These are phyloP conservation scores for Viola odorata DNA, from an alignment of 345 rosid species.

Conservation along the genomic window DNA sequence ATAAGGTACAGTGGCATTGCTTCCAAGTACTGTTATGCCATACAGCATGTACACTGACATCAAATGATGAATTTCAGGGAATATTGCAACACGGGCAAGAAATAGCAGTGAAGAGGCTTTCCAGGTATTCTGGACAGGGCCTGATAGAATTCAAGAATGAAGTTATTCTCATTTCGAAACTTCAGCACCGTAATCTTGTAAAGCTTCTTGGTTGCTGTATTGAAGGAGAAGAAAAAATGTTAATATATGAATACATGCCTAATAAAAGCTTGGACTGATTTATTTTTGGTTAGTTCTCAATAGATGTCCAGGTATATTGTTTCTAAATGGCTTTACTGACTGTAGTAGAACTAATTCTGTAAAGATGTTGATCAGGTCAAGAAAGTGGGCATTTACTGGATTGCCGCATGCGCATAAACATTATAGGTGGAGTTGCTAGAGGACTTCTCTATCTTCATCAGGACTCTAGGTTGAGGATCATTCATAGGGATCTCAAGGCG, in stretches of 20 bases:
- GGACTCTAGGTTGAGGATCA: conserved; percentile 21
- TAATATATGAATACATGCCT: conserved; percentile 28
- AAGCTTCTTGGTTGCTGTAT: conserved; percentile 34
- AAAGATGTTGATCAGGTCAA: not conserved
- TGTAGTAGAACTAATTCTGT: not conserved
- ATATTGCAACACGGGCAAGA: conserved; percentile 32
- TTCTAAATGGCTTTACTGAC: not conserved
- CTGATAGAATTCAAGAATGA: conserved; percentile 42
- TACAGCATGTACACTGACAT: not conserved
- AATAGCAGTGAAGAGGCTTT: conserved; percentile 50
- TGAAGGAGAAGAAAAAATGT: conserved; percentile 23
- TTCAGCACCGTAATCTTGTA: conserved; percentile 48
- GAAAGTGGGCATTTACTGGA: not conserved
- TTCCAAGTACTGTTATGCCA: not conserved
- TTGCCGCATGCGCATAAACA: conserved; percentile 11
- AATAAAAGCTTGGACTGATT: conserved; percentile 34
- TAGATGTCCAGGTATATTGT: not conserved
- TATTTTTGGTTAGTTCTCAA: conserved; percentile 25
- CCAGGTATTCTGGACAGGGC: conserved; percentile 41
- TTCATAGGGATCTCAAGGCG: conserved; percentile 22
- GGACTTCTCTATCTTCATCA: conserved; percentile 30
- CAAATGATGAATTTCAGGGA: conserved; percentile 24
- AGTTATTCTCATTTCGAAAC: conserved; percentile 36
- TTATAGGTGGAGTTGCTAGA: conserved; percentile 17
- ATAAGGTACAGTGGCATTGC: conserved; percentile 3